Conservation (phyloP, 2,329 filamentous ascomycete species). For the Apiospora kogelbergensis region DNA sequence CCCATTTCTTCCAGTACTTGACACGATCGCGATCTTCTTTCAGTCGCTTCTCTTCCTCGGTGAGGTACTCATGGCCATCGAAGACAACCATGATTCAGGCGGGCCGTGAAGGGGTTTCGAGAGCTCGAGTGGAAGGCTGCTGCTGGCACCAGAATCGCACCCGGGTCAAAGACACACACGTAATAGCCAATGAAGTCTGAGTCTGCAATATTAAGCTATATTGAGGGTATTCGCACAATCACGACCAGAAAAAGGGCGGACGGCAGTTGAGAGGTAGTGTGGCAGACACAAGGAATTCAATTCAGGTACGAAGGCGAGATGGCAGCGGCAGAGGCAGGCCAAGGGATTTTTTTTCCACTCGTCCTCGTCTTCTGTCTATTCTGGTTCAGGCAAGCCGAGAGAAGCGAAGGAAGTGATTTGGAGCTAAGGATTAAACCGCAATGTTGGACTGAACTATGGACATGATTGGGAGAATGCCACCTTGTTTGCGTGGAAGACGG, state of each 20-base stretch:
- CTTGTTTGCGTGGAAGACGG: background rate
- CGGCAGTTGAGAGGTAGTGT: conserved; percentile 1
- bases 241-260: background rate
- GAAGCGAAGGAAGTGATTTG: background rate
- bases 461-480: conserved; percentile 4
- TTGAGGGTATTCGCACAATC: background rate
- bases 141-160: background rate
- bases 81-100: conserved; percentile 74
- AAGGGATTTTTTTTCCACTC: background rate
- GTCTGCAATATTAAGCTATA: background rate
- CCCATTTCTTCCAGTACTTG: conserved; percentile 99
- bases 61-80: conserved; percentile 83
- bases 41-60: conserved; percentile 86
- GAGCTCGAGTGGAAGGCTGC: background rate
- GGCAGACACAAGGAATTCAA: conserved; percentile 1
- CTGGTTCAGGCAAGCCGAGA: background rate
- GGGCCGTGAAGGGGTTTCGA: background rate
- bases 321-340: background rate
- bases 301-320: background rate
- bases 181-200: background rate
- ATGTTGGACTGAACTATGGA: conserved; percentile 2
- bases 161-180: background rate
- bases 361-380: background rate
- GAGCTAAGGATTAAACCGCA: conserved; percentile 6
- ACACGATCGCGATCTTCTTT: conserved; percentile 78